Evolutionary conservation across 306 rosid genomes (phyloP), one percentile per base, ranked within the genome.

Genomic region (Datisca glomerata): DNA sequence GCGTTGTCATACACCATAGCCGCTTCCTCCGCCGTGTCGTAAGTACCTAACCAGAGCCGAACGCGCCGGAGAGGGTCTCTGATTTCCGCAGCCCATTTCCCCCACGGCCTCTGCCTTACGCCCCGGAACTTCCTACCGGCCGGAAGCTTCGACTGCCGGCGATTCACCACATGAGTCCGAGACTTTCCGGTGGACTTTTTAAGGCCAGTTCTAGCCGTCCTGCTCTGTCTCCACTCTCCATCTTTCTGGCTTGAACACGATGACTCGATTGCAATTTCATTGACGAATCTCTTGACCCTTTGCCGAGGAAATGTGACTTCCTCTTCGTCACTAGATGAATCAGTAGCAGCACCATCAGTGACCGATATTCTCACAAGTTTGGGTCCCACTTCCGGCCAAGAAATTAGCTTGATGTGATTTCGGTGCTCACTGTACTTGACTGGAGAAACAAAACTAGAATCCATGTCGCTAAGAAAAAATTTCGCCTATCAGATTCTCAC

Each of bases 41-140:
- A 89, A 2, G 98, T 89, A 0, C 98, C 98, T 5, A 89, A 43
- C 98, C 98, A 89, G 32, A 89, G 27, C 53, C 98, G 83, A 5
- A 89, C 96, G 2, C 98, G 86, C 25, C 92, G 56, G 16, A 74
- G 43, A 0, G 98, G 98, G 56, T 89, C 98, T 49, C 98, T 71
- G 46, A 89, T 89, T 64, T 89, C 98, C 3, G 98, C 98, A 3
- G 96, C 98, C 98, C 98, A 89, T 80, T 89, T 89, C 1, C 98
- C 98, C 98, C 98, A 89, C 0, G 98, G 98, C 53, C 98, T 58
- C 53, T 89, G 98, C 9, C 98, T 73, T 33, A 89, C 98, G 16
- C 98, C 98, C 0, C 98, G 65, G 59, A 70, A 89, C 69, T 89
- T 89, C 61, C 63, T 73, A 7, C 59, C 85, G 2, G 56, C 22